Evolutionary conservation across 257 asterid genomes (phyloP).

Genomic region (Verbena officinalis): DNA sequence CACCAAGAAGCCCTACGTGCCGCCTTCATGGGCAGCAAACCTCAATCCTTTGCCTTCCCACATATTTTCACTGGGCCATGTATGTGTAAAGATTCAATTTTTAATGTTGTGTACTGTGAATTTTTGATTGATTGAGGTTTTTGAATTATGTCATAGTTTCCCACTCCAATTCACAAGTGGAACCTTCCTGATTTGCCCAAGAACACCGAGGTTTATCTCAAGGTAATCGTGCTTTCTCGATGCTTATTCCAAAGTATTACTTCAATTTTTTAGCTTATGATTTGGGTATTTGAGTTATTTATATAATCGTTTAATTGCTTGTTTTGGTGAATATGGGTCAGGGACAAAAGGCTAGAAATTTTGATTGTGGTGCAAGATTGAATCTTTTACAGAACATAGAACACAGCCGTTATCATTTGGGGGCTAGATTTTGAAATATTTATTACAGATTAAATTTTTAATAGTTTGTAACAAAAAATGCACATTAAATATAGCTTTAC

Average conservation of each 20-base stretch:
- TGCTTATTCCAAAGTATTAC: not conserved
- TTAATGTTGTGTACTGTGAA: not conserved
- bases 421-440: too few relatives aligned
- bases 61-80: slow-evolving; percentile 78
- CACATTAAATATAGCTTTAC: too few relatives aligned
- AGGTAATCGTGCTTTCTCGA: slow-evolving; percentile 49
- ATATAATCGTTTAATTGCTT: not conserved
- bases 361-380: too few relatives aligned
- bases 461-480: too few relatives aligned
- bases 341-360: too few relatives aligned
- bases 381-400: too few relatives aligned
- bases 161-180: slow-evolving; percentile 97
- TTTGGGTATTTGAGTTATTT: slow-evolving; percentile 8
- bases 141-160: slow-evolving; percentile 50
- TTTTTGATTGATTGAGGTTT: slow-evolving; percentile 9
- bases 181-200: slow-evolving; percentile 89
- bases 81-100: slow-evolving; percentile 29
- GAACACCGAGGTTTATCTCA: slow-evolving; percentile 80
- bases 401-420: too few relatives aligned
- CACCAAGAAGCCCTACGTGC: slow-evolving; percentile 59
- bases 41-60: slow-evolving; percentile 79
- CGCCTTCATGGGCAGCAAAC: slow-evolving; percentile 86
- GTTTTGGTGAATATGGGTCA: not conserved
- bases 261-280: slow-evolving; percentile 6
- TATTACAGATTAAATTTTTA: too few relatives aligned